These are phyloP conservation scores for Backusella tuberculispora DNA, from an alignment of 192 early-diverging fungal species.

Conservation along the genomic window DNA sequence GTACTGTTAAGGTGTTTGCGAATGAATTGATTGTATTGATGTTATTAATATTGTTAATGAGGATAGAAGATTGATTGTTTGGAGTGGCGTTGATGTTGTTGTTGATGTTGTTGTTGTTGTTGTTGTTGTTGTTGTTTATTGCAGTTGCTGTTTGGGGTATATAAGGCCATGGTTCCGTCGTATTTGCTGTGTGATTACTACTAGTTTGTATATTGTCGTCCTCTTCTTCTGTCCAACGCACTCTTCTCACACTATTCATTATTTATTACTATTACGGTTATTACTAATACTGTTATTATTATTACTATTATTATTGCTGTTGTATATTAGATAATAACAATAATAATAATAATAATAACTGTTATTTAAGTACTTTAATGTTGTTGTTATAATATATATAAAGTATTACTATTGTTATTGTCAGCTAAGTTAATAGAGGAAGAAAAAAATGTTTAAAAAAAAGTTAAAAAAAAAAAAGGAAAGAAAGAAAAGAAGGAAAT, in stretches of 20 bases:
- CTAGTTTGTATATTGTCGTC: not conserved
- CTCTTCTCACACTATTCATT: constrained; percentile 26
- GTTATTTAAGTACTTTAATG: no score
- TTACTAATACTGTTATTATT: no score
- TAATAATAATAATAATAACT: no score
- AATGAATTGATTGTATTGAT: not conserved
- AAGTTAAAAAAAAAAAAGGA: no score
- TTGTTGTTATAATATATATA: no score
- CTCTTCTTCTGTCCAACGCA: constrained; percentile 31
- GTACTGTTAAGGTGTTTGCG: no score
- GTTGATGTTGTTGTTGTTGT: not conserved
- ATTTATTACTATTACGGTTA: not conserved
- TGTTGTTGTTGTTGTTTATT: not conserved
- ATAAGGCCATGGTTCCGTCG: constrained; percentile 8
- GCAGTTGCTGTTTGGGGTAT: not conserved
- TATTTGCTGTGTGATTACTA: not conserved
- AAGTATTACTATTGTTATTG: no score
- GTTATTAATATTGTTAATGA: not conserved
- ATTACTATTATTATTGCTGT: not conserved
- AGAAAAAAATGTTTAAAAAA: no score
- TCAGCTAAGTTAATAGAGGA: no score
- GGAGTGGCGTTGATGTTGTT: not conserved
- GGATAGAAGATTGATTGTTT: not conserved
- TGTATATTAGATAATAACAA: no score
- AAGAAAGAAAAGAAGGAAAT: no score